Base-by-base conservation (phyloP, 148 eudicot species). In the Gaultheria prostrata region DNA sequence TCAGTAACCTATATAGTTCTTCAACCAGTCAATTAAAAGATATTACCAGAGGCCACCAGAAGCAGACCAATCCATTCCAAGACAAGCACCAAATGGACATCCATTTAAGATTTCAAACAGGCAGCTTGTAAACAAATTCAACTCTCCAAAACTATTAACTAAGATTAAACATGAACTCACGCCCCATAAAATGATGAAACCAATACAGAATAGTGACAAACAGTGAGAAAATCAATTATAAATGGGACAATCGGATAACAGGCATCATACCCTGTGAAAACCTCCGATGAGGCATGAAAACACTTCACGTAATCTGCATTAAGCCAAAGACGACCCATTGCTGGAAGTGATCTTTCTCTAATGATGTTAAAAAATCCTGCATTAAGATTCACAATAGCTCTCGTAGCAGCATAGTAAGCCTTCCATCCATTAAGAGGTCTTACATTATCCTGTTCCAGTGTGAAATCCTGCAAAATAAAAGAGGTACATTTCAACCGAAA, bases 391-490 rank as follows among this genome's bases (percentile, higher is more conserved):
- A 94, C 89, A 91, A 96, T 89, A 32, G 95, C 97, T 88, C 97
- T 93, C 53, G 98, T 94, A 85, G 94, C 95, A 77, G 98, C 99
- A 89, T 96, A 96, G 85, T 96, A 96, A 61, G 99, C 99, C 91
- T 96, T 96, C 99, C 98, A 94, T 80, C 99, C 98, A 87, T 92
- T 91, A 33, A 88, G 89, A 82, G 99, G 99, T 69, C 85, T 88
- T 59, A 96, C 85, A 77, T 77, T 86, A 84, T 86, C 92, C 87
- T 96, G 99, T 83, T 96, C 99, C 91, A 89, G 48, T 28, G 97
- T 94, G 86, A 94, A 96, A 90, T 96, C 99, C 99, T 96, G 84
- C 17, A 81, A 69, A 84, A 53, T 13, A 33, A 1, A 28, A 28
- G 9, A 1, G 48, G 67, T 35, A 51, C 33, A 32, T 24, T 51